phyloP scores from a whole-genome alignment of 306 rosid species.

The Abrus precatorius region DNA sequence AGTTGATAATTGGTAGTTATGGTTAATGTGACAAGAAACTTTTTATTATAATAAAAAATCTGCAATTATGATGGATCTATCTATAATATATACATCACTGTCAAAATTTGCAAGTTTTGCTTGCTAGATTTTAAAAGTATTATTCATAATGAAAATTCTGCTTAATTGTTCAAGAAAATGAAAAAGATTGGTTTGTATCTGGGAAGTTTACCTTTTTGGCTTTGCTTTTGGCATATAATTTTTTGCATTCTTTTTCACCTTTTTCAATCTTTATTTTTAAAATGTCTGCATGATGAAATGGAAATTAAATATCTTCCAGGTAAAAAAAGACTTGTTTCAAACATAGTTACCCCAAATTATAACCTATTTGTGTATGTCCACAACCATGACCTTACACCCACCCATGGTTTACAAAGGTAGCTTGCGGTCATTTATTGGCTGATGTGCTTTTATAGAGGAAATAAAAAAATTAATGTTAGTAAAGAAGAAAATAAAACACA shows the following conservation, averaged over 20 bases:
- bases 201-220: not conserved
- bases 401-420: not conserved
- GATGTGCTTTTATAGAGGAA: not conserved
- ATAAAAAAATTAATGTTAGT: not conserved
- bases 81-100: not conserved
- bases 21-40: slow-evolving; percentile 23
- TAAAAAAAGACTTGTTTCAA: slow-evolving; percentile 21
- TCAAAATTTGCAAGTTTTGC: slow-evolving; percentile 16
- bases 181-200: not conserved
- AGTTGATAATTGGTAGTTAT: slow-evolving; percentile 41
- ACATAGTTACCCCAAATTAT: slow-evolving; percentile 18
- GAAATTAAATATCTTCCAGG: slow-evolving; percentile 19
- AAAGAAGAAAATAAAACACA: not conserved
- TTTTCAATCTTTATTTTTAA: not conserved
- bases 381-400: not conserved
- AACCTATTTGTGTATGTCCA: not conserved
- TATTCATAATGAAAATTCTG: slow-evolving; percentile 7
- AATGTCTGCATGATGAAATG: slow-evolving; percentile 1
- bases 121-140: slow-evolving; percentile 14
- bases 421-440: not conserved
- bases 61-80: not conserved
- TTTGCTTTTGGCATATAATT: slow-evolving; percentile 4
- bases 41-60: slow-evolving; percentile 29
- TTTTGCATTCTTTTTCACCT: slow-evolving; percentile 17
- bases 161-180: not conserved